Evolutionary conservation across 148 eudicot genomes (phyloP).

Genomic region (Vaccinium macrocarpon): DNA sequence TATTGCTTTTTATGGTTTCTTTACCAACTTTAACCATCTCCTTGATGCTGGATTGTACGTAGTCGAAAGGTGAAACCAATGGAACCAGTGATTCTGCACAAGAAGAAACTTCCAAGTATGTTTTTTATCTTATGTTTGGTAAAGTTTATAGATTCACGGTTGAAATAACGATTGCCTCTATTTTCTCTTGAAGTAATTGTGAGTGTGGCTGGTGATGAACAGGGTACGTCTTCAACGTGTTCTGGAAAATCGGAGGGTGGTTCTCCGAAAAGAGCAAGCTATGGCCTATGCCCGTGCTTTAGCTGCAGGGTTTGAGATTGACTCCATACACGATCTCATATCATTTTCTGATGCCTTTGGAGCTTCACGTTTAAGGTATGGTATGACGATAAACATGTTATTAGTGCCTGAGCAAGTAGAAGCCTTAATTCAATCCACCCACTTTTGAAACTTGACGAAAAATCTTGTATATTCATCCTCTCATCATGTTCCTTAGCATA

Average conservation of each 20-base stretch:
- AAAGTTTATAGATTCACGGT: neutral
- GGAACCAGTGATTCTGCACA: constrained; percentile 36
- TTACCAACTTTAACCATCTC: neutral
- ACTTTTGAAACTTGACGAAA: neutral
- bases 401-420: neutral
- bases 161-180: neutral
- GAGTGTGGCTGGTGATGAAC: constrained; percentile 18
- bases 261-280: constrained; percentile 79
- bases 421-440: neutral
- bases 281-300: constrained; percentile 91
- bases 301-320: constrained; percentile 78
- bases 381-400: neutral
- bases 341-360: constrained; percentile 78
- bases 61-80: constrained; percentile 32
- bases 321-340: constrained; percentile 58
- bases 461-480: neutral
- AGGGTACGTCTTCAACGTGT: constrained; percentile 80
- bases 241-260: constrained; percentile 67
- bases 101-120: constrained; percentile 75
- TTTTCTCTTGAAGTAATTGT: neutral
- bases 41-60: constrained; percentile 8
- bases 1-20: neutral
- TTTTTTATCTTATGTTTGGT: constrained; percentile 5
- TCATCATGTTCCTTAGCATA: too few species aligned
- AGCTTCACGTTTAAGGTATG: constrained; percentile 80